Conservation (phyloP, 208 protist species). For the Leishmania tropica region DNA sequence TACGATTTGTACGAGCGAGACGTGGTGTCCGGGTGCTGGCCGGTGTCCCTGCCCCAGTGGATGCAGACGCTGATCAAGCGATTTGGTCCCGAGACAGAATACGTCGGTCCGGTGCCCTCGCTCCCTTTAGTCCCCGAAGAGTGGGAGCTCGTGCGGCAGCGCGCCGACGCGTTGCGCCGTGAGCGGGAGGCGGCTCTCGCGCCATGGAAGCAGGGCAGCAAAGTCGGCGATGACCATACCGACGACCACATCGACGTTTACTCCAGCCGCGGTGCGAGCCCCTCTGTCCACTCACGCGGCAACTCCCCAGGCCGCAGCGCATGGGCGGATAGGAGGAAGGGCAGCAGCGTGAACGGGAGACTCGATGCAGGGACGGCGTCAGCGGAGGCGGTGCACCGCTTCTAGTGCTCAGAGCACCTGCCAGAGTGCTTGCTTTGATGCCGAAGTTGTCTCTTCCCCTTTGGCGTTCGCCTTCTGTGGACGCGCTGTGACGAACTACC, state of each 20-base stretch:
- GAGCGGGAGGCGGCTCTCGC: conserved; percentile 26
- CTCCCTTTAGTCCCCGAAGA: conserved; percentile 55
- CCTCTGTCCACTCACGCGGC: no score
- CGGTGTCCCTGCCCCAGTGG: conserved; percentile 62
- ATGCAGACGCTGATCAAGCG: conserved; percentile 55
- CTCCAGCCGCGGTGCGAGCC: not conserved
- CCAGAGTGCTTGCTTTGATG: conserved; percentile 19
- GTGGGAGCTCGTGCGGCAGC: conserved; percentile 26
- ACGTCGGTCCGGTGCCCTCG: conserved; percentile 40
- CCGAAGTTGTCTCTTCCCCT: not conserved
- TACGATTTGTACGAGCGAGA: conserved; percentile 82
- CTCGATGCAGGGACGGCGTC: not conserved
- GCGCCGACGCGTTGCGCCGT: conserved; percentile 16
- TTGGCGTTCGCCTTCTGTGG: not conserved
- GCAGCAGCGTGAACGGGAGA: not conserved
- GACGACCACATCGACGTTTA: not conserved
- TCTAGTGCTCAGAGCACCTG: not conserved
- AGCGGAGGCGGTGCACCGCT: conserved; percentile 1
- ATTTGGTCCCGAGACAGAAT: conserved; percentile 43
- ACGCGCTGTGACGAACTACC: not conserved
- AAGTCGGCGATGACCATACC: not conserved
- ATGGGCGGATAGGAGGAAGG: not conserved
- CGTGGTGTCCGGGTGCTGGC: conserved; percentile 68
- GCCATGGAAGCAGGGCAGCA: not conserved
- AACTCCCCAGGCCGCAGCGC: no score